Percentiles rank a stretch among this genome's conserved stretches.
Conservation (phyloP, 2,329 filamentous ascomycete species). For the Aspergillus tamarii region DNA sequence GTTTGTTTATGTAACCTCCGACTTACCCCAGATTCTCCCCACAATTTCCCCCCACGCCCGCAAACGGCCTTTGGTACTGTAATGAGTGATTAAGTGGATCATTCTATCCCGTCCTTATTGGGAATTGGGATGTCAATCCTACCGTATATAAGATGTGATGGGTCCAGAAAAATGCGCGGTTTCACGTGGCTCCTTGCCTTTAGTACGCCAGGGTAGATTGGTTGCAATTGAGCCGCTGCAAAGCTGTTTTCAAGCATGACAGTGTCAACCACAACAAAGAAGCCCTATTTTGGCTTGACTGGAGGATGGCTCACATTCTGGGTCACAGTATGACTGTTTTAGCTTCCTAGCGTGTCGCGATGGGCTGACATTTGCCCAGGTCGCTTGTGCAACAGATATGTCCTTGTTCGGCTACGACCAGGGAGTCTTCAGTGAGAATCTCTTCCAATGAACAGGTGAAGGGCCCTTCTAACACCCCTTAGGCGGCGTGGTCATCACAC, state of each 20-base stretch:
- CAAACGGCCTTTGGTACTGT: too few relatives aligned
- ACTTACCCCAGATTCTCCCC: too few relatives aligned
- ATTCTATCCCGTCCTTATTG: not conserved
- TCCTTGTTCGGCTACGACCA: constrained; percentile 7
- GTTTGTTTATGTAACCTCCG: too few relatives aligned
- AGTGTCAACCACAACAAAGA: constrained; percentile 12
- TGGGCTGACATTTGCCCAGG: not conserved
- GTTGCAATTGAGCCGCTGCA: not conserved
- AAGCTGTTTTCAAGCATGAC: not conserved
- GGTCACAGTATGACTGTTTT: constrained; percentile 46
- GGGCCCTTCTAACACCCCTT: not conserved
- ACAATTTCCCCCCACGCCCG: too few relatives aligned
- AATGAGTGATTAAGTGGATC: too few relatives aligned
- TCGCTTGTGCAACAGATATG: constrained; percentile 5
- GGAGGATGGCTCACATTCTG: constrained; percentile 61
- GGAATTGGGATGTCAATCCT: not conserved
- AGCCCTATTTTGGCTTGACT: constrained; percentile 57
- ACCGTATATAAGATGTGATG: not conserved
- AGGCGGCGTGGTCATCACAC: constrained; percentile 1
- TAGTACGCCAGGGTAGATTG: not conserved
- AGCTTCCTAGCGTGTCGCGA: not conserved
- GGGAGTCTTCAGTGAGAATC: not conserved
- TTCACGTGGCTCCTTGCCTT: not conserved
- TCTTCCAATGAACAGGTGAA: not conserved
- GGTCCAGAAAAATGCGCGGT: not conserved